Conservation (phyloP, 2,329 filamentous ascomycete species). For the Lachnellula willkommii region DNA sequence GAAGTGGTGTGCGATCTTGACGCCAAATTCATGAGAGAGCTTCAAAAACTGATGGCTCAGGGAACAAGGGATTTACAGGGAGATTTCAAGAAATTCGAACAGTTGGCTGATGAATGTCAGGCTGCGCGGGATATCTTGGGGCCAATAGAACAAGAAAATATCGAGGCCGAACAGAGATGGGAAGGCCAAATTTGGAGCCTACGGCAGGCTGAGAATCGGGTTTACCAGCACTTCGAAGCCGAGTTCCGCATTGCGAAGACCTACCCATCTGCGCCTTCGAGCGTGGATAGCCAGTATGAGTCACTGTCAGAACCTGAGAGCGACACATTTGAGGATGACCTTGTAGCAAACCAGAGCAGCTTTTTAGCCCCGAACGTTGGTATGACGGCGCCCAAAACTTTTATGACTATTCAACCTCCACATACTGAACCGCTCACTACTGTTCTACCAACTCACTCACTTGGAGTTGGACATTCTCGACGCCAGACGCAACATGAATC, state of each 20-base stretch:
- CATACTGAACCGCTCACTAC: not conserved
- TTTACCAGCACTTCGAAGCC: constrained; percentile 11
- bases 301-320: constrained; percentile 5
- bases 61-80: constrained; percentile 5
- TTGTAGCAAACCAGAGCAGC: not conserved
- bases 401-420: not conserved
- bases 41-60: constrained; percentile 18
- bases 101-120: constrained; percentile 18
- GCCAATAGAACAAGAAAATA: constrained; percentile 20
- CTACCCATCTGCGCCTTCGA: constrained; percentile 7
- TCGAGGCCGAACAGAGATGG: constrained; percentile 16
- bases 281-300: constrained; percentile 7
- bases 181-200: constrained; percentile 21
- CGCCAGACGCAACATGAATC: too few relatives aligned
- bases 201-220: constrained; percentile 13
- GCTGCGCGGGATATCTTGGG: constrained; percentile 21
- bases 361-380: not conserved
- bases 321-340: not conserved
- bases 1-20: constrained; percentile 17
- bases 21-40: constrained; percentile 22
- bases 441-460: too few relatives aligned
- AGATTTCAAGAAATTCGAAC: constrained; percentile 10
- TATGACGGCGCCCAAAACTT: too few relatives aligned
- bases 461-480: too few relatives aligned
- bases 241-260: constrained; percentile 14